Percentiles rank a stretch among this genome's conserved stretches.
These are phyloP conservation scores for Crithidia brevicula DNA, from an alignment of 208 protist species.

Conservation along the genomic window DNA sequence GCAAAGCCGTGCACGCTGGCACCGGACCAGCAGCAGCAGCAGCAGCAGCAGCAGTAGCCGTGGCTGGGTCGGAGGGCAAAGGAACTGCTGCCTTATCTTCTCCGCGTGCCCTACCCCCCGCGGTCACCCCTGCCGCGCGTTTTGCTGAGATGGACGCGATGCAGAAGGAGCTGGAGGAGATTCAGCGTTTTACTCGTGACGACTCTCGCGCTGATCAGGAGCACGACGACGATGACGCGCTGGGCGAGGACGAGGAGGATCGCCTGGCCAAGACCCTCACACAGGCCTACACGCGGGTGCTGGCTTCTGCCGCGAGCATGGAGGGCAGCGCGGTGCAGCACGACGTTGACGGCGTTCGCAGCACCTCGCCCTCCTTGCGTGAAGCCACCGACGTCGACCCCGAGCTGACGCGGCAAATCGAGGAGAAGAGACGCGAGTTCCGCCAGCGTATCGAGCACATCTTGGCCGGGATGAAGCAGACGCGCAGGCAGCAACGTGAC, in stretches of 20 bases:
- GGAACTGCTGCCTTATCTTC: neutral
- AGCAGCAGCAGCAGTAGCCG: neutral
- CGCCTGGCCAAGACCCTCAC: slow-evolving; percentile 22
- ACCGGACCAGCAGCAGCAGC: neutral
- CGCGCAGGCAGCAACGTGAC: slow-evolving; percentile 28
- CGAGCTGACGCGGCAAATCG: slow-evolving; percentile 19
- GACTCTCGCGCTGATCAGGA: neutral
- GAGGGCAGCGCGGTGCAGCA: neutral
- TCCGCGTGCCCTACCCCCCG: neutral
- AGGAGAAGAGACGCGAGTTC: slow-evolving; percentile 21
- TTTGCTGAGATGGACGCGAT: slow-evolving; percentile 19
- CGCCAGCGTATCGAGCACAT: slow-evolving; percentile 18
- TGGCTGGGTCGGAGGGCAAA: no score
- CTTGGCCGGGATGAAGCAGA: slow-evolving; percentile 10
- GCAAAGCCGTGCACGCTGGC: no score
- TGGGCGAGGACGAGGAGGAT: slow-evolving; percentile 20
- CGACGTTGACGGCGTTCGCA: neutral
- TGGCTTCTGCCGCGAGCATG: neutral
- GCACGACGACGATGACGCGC: neutral
- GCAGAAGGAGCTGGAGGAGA: slow-evolving; percentile 19
- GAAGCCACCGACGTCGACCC: neutral
- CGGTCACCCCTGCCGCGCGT: neutral
- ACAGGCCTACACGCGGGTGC: slow-evolving; percentile 23
- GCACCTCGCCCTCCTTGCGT: neutral
- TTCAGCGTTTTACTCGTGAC: slow-evolving; percentile 4